A percentile compares a stretch with the other conserved stretches of the same genome.
These are phyloP conservation scores for Ligustrum vulgare DNA, from an alignment of 257 asterid species.

Conservation along the genomic window DNA sequence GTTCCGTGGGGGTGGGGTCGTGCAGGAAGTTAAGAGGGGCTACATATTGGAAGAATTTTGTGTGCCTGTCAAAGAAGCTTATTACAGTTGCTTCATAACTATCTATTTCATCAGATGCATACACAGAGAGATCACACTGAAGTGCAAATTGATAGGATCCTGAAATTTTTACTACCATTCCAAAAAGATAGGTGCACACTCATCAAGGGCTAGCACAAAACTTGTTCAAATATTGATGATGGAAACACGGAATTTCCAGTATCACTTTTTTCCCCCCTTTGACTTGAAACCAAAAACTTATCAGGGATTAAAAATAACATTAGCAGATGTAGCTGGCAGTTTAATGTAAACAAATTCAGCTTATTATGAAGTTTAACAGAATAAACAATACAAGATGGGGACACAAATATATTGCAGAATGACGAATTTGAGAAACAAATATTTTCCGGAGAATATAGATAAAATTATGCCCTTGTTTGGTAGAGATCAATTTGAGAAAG, in stretches of 20 bases:
- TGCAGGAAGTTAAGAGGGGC: background rate
- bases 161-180: background rate
- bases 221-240: background rate
- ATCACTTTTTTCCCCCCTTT: background rate
- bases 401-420: background rate
- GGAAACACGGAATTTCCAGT: background rate
- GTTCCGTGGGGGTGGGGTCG: background rate
- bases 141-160: background rate
- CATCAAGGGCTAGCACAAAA: background rate
- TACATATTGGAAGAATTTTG: background rate
- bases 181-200: background rate
- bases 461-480: no score
- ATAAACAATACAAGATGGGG: background rate
- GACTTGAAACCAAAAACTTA: background rate
- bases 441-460: no score
- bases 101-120: background rate
- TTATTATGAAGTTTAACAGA: background rate
- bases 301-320: background rate
- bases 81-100: background rate
- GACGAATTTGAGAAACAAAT: background rate
- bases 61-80: background rate
- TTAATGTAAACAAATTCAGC: no score
- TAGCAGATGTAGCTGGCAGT: background rate
- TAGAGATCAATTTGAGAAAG: no score
- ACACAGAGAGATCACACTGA: background rate